phyloP scores from a whole-genome alignment of 768 basidiomycete species.

The Tricholomella constricta region DNA sequence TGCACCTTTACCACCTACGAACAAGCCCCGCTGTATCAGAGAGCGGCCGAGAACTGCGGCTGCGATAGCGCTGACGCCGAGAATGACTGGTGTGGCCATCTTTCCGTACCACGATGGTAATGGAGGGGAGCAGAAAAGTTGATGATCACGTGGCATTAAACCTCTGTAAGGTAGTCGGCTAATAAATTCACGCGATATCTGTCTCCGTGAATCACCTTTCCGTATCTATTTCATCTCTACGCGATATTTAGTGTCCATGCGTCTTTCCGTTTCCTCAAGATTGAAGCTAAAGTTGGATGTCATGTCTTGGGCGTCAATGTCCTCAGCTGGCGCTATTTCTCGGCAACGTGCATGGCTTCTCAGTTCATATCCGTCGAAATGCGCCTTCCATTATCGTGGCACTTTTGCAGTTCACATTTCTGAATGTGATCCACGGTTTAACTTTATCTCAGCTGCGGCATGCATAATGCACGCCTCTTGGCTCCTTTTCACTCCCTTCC shows the following conservation, averaged over 20 bases:
- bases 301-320: background rate
- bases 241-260: no score
- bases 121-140: background rate
- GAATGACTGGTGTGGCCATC: constrained; percentile 80
- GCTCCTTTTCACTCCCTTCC: background rate
- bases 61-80: constrained; percentile 77
- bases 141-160: background rate
- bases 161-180: no score
- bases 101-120: background rate
- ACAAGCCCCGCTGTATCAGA: constrained; percentile 61
- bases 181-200: no score
- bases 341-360: background rate
- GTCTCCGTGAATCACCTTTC: no score
- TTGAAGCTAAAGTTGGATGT: background rate
- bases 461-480: background rate
- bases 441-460: background rate
- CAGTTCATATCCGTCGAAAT: background rate
- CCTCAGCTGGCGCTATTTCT: background rate
- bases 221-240: no score
- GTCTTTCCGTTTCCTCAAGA: no score
- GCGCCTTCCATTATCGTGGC: background rate
- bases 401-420: background rate
- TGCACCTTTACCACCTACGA: constrained; percentile 59
- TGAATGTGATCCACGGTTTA: constrained; percentile 2
- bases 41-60: constrained; percentile 77